These are phyloP conservation scores for Diaporthe vaccinii DNA, from an alignment of 2,329 filamentous ascomycete genomes.

Conservation along the genomic window DNA sequence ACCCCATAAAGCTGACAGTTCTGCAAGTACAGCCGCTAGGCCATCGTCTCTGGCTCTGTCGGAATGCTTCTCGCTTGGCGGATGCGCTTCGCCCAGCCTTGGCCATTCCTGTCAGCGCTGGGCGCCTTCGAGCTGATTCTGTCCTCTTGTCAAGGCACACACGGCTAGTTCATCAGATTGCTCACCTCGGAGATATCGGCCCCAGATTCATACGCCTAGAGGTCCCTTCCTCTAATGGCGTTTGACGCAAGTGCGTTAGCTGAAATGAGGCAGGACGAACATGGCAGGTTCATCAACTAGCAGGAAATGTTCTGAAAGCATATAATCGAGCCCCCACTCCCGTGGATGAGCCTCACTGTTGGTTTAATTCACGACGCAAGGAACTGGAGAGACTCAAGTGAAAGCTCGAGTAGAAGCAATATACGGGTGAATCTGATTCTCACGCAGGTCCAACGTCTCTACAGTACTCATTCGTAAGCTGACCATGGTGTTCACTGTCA, in stretches of 20 bases:
- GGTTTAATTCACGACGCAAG: too few species aligned
- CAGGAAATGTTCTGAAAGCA: not conserved
- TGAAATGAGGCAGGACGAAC: not conserved
- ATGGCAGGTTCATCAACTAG: too few species aligned
- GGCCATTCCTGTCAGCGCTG: slow-evolving; percentile 3
- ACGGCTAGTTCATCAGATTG: not conserved
- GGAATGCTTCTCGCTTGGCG: not conserved
- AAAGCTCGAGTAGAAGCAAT: not conserved
- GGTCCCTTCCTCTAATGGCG: not conserved
- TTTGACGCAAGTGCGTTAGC: not conserved
- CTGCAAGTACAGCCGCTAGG: not conserved
- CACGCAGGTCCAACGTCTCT: not conserved
- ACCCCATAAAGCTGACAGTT: not conserved
- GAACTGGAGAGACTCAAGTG: not conserved
- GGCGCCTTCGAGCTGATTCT: not conserved
- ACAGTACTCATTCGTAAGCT: not conserved
- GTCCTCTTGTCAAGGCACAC: not conserved
- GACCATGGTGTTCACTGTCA: not conserved
- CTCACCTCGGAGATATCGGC: not conserved
- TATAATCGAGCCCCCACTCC: not conserved
- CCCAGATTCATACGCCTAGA: not conserved
- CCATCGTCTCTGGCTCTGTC: not conserved
- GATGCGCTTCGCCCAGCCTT: slow-evolving; percentile 3
- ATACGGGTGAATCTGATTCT: not conserved
- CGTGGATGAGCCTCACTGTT: not conserved